Evolutionary conservation across 768 basidiomycete genomes (phyloP), one percentile per base, ranked within the genome.

Genomic region (Lyophyllum shimeji): DNA sequence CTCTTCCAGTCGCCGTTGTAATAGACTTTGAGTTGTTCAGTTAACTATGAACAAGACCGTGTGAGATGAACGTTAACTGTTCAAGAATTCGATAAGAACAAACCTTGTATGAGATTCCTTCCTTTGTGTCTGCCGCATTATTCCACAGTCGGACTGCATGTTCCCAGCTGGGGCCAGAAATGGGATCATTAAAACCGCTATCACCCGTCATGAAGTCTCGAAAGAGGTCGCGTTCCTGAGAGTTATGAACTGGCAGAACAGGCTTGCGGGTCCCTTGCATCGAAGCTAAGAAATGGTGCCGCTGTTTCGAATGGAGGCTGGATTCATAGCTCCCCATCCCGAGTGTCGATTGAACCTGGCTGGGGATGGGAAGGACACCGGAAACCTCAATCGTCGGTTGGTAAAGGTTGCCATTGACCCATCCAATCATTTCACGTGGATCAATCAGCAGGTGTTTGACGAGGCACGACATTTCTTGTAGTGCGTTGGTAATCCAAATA

Each of bases 401-500:
- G 25, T 57, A 53, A 21, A 58, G 20, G 21, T 58, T 49, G 8
- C 48, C 52, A 23, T 57, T 57, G 6, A 63, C 40, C 43, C 57
- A 58, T 9, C 59, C 52, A 9, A 20, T 39, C 1, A 56, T 23
- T n/a, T 21, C 21, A 9, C 11, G 25, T 9, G 33, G 23, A 23
- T 49, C 29, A 34, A 46, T 12, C 23, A 60, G 18, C 24, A 45
- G 13, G 45, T 54, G 47, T n/a, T 27, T 15, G 6, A 54, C 49
- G 2, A 37, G 27, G 29, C 24, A 21, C 5, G 43, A 23, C 43
- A 54, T 31, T 23, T 44, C 27, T 45, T 51, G 46, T 24, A 64
- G 44, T 25, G 59, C 37, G 29, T 67, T 62, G 17, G 33, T 58
- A 12, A 63, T 25, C 62, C 63, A 66, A 24, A 67, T 61, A 48